Evolutionary conservation across 257 asterid species (phyloP).

Genomic region (Nicotiana noctiflora): DNA sequence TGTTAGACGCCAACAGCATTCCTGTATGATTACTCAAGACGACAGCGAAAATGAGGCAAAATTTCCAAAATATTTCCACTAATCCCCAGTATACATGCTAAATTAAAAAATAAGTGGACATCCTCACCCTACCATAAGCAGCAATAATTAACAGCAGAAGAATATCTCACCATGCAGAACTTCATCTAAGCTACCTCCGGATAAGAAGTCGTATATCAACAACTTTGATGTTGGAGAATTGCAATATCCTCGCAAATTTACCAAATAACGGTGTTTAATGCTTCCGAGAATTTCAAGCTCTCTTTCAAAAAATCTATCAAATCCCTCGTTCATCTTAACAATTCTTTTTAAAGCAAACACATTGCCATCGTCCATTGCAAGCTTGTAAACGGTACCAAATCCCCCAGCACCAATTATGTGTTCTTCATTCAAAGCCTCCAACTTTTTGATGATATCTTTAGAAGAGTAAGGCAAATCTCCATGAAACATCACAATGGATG

Average conservation of each 20-base stretch:
- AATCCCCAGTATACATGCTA: neutral
- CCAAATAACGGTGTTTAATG: conserved; percentile 75
- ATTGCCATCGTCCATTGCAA: conserved; percentile 84
- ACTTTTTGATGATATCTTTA: conserved; percentile 72
- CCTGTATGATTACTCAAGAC: neutral
- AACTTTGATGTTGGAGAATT: conserved; percentile 72
- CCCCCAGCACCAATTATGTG: conserved; percentile 88
- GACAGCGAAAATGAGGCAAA: neutral
- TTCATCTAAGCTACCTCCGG: conserved; percentile 91
- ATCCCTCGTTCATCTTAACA: conserved; percentile 66
- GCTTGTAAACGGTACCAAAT: conserved; percentile 84
- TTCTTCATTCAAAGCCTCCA: conserved; percentile 78
- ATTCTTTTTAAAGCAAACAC: conserved; percentile 77
- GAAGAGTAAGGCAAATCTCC: conserved; percentile 92
- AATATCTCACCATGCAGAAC: conserved; percentile 61
- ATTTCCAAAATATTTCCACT: neutral
- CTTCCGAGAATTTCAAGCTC: conserved; percentile 94
- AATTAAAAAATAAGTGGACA: neutral
- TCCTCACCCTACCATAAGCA: neutral
- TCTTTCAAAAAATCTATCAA: conserved; percentile 80
- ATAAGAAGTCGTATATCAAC: conserved; percentile 64
- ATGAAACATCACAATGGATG: conserved; percentile 85
- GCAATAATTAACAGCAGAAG: conserved; percentile 9
- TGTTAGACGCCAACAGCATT: neutral
- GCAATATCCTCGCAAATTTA: conserved; percentile 86